Base-by-base conservation (phyloP, 164 flowering plant genomes). In the Magnolia changhungtana region DNA sequence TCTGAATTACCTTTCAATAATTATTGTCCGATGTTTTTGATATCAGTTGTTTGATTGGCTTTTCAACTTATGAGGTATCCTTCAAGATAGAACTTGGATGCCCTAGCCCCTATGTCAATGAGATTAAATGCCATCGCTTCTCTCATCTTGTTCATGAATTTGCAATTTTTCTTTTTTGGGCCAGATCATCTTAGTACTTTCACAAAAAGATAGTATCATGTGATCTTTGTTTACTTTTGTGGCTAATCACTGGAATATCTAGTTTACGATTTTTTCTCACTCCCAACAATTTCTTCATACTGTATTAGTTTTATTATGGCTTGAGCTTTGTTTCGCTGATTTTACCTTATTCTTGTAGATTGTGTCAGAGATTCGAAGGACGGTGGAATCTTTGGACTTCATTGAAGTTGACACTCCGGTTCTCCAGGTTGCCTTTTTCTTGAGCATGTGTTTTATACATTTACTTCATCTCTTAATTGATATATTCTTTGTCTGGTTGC, bases 371-470 rank as follows among this genome's bases (percentile, higher is more conserved):
- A 86, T 96, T 76, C 92, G 98, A 78, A 90, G 81, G 84, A 87
- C 95, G 3, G 89, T 96, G 79, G 98, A 96, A 81, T 92, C 98
- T 76, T 71, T 85, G 27, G 97, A 91, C 63, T 95, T 88, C 83
- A 59, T 93, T 75, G 98, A 93, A 88, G 92, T 95, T 75, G 98
- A 93, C 77, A 95, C 98, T 75, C 98, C 98, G 72, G 96, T 95
- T 81, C 80, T 95, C 52, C 98, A 93, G 95, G 98, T 90, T 74
- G 77, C 29, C 20, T 8, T 19, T 51, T 52, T 50, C 18, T 52
- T 51, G 29, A 24, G 51, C 37, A 13, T 52, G 45, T 67, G 7
- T 13, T 19, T 23, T 64, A 19, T 64, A n/a, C 24, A 64, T 64
- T 20, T n/a, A 19, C 21, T 21, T 64, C 9, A n/a, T 10, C 23